Base-by-base conservation (phyloP, 2,329 filamentous ascomycete species). In the Exophiala mesophila region DNA sequence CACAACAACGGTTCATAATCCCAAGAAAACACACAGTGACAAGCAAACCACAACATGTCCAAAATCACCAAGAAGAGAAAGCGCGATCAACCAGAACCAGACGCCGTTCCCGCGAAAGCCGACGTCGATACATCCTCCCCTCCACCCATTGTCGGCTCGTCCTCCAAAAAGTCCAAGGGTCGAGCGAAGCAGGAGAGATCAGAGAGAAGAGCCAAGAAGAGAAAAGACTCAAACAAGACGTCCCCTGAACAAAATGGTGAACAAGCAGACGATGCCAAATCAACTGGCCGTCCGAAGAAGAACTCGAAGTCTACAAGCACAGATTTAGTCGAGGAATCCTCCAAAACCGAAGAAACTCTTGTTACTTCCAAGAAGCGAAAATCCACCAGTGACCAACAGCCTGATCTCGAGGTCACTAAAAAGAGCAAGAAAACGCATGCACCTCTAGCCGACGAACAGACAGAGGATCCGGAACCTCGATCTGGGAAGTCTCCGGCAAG, bases 401-500 rank as follows among this genome's bases (percentile, higher is more conserved):
- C 56, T 47, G 45, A 56, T 53, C 19, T 47, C 4, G 47, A 30
- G 21, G 38, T 33, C 23, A 23, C 19, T 29, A 41, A 18, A 30
- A 42, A 44, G 20, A 30, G 45, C 33, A 21, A 16, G 28, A 53
- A 41, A 44, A 55, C 30, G 44, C 61, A 41, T 53, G 60, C 31
- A 55, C 63, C 40, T 21, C 20, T 19, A 21, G 24, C 23, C 15
- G 21, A 28, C 5, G 28, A 37, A 6, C 12, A 12, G 23, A 57
- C 60, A 8, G 59, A 63, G 57, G 13, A 7, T 8, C 36, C 24
- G n/a, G 23, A 16, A 19, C 16, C 16, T 2, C 33, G 28, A 21
- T 37, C n/a, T 5, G n/a, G 31, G 5, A 28, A 38, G 18, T n/a
- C 28, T 31, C 20, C 36, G 3, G 24, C 70, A 12, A 76, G 83